Evolutionary conservation across 768 basidiomycete genomes (phyloP).

Genomic region (Fibroporia radiculosa): DNA sequence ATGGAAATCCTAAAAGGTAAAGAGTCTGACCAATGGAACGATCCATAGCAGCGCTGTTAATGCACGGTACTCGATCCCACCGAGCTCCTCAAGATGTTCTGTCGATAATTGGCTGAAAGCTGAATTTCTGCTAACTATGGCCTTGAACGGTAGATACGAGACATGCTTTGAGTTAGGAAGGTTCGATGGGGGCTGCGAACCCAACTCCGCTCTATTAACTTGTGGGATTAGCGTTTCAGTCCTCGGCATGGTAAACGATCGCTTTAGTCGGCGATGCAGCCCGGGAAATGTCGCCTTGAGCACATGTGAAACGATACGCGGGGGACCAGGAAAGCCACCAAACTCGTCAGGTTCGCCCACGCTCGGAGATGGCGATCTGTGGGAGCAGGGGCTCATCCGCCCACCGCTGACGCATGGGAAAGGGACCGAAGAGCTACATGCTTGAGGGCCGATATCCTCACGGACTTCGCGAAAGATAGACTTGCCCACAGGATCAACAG

Average conservation of each 20-base stretch:
- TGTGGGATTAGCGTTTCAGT: slow-evolving; percentile 44
- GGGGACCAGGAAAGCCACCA: slow-evolving; percentile 29
- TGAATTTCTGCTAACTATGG: slow-evolving; percentile 70
- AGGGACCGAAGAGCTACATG: no score
- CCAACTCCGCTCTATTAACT: background rate
- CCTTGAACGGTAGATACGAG: slow-evolving; percentile 75
- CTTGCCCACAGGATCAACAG: slow-evolving; percentile 14
- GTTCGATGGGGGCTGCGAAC: slow-evolving; percentile 2
- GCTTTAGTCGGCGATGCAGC: slow-evolving; percentile 43
- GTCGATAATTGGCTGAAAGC: slow-evolving; percentile 56
- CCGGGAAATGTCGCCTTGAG: slow-evolving; percentile 52
- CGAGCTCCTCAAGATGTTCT: slow-evolving; percentile 82
- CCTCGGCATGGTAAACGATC: slow-evolving; percentile 65
- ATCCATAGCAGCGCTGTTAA: slow-evolving; percentile 75
- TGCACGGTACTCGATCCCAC: slow-evolving; percentile 86
- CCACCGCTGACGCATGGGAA: background rate
- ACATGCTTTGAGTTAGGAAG: slow-evolving; percentile 31
- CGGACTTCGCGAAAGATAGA: no score
- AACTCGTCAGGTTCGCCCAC: slow-evolving; percentile 7
- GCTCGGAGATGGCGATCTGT: background rate
- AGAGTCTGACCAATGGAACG: slow-evolving; percentile 51
- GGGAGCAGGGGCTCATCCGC: background rate
- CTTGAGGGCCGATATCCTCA: no score
- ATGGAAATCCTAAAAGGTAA: background rate
- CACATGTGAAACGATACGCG: slow-evolving; percentile 18